phyloP scores from a whole-genome alignment of 83 land plant genomes.

The Larix sibirica region DNA sequence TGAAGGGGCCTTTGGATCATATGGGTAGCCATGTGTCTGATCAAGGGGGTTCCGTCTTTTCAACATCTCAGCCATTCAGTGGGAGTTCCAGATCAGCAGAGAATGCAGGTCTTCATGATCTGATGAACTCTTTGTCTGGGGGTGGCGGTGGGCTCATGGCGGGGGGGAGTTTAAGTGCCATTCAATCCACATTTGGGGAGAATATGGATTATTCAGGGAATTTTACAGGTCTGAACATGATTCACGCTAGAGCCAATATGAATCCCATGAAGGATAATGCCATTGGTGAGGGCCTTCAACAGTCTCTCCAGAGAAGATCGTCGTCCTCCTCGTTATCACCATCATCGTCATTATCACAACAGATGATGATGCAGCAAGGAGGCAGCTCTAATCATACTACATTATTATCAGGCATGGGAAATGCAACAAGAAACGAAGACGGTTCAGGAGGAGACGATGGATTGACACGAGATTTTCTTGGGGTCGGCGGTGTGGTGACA shows the following conservation, averaged over 20 bases:
- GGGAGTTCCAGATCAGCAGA: background rate
- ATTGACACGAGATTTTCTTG: conserved; percentile 51
- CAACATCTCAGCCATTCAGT: background rate
- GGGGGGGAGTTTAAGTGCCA: background rate
- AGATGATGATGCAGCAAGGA: background rate
- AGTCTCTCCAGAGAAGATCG: background rate
- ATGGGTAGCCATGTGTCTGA: background rate
- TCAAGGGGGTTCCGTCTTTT: background rate
- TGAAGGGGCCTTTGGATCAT: conserved; percentile 7
- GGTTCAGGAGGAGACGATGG: conserved; percentile 28
- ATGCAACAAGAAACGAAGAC: background rate
- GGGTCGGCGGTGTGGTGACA: conserved; percentile 37
- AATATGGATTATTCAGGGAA: background rate
- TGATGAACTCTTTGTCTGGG: conserved; percentile 16
- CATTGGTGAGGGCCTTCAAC: no score
- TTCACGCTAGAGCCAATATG: background rate
- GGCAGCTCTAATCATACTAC: background rate
- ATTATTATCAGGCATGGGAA: background rate
- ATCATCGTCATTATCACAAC: background rate
- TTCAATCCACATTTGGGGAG: conserved; percentile 9
- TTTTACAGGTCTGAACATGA: background rate
- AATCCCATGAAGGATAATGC: background rate
- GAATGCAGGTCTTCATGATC: conserved; percentile 4
- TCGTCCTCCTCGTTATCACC: no score
- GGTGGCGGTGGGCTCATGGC: background rate